These are phyloP conservation scores for Pythium aquatile DNA, from an alignment of 352 stramenopile genomes.

Conservation along the genomic window DNA sequence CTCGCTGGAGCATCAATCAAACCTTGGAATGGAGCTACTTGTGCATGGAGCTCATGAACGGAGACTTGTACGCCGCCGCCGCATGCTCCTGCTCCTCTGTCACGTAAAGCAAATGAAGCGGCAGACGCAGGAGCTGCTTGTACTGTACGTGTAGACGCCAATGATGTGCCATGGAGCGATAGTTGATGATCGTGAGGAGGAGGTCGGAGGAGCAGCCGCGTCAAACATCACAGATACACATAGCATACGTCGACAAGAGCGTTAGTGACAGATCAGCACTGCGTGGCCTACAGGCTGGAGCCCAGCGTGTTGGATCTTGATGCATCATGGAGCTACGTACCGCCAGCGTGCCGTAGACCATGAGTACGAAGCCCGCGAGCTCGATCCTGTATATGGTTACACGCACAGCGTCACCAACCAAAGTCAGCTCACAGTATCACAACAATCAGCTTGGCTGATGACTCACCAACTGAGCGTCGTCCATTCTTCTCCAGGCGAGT, in stretches of 20 bases:
- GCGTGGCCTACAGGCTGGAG: background rate
- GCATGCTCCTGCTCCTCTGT: constrained; percentile 43
- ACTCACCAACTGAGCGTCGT: constrained; percentile 66
- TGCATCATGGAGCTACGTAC: constrained; percentile 36
- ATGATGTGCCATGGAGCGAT: background rate
- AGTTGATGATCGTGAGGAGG: background rate
- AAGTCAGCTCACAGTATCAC: background rate
- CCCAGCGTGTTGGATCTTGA: background rate
- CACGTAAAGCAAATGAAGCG: constrained; percentile 45
- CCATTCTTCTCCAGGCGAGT: constrained; percentile 70
- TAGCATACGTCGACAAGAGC: constrained; percentile 1
- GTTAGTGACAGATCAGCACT: background rate
- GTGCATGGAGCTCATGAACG: constrained; percentile 78
- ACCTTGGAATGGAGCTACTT: constrained; percentile 34
- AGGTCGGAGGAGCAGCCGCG: background rate
- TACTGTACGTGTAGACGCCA: constrained; percentile 39
- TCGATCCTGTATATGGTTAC: constrained; percentile 45
- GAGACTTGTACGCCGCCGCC: constrained; percentile 52
- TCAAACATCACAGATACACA: constrained; percentile 1
- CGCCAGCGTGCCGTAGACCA: constrained; percentile 77
- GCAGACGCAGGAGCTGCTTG: constrained; percentile 75
- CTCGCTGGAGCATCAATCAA: background rate
- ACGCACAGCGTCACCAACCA: background rate
- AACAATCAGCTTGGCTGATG: too few relatives aligned
- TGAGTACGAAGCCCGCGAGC: constrained; percentile 68